Evolutionary conservation across 2,329 filamentous ascomycete species (phyloP), one percentile per base, ranked within the genome.

Genomic region (Phaeoacremonium minimum): DNA sequence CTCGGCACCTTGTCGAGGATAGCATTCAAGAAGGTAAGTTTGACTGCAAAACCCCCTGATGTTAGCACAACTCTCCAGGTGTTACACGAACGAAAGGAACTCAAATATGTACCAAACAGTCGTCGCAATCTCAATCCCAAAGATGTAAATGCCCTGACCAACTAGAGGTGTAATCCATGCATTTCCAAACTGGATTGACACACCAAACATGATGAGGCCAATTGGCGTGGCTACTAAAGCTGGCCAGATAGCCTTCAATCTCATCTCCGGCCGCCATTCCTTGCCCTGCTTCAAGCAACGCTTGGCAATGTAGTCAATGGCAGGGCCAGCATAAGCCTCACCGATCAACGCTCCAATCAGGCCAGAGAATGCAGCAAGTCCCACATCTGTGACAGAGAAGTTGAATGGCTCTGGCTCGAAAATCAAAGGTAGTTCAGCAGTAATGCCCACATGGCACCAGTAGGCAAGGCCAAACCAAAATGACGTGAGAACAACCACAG

Each of bases 381-480:
- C 38, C 15, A 40, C 22, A 18, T 39, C 35, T 7, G 32, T 15
- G 14, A 15, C n/a, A 18, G 26, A 11, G 18, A 40, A 40, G 29
- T 40, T 39, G 20, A 19, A 40, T 15, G 22, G 38, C 3, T 35
- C 15, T 16, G 20, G n/a, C 11, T 14, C n/a, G 26, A 40, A 40
- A 16, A 38, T 31, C 12, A 40, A 17, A 6, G 38, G 38, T 26
- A 40, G 32, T 18, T 33, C 35, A 11, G 38, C 18, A 6, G 38
- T 40, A 28, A 38, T 40, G 28, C 35, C 38, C 15, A 40, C 38
- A 22, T 40, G 35, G 13, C 33, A 15, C 38, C 39, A 40, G 38
- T 38, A 38, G 15, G 38, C 38, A 3, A 40, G n/a, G 14, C 35
- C 38, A 28, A 40, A 40, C 38, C 38, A 40, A 22, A 40, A 40